A percentile compares a stretch with the other conserved stretches of the same genome.
Evolutionary conservation across 139 green algal genomes (phyloP).

Genomic region (Trebouxia sp.): DNA sequence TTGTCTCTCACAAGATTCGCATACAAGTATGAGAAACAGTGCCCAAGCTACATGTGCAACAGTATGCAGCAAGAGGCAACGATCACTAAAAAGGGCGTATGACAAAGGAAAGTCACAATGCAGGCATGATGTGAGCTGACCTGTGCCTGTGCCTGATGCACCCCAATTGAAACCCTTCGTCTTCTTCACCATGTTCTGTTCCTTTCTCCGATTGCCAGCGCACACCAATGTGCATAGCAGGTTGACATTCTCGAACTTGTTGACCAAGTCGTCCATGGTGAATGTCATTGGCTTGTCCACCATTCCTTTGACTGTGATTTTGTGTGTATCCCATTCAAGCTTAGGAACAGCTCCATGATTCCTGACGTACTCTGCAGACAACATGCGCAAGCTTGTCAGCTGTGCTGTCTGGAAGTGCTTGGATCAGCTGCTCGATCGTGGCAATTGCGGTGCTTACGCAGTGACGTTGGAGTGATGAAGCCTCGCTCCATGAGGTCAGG

Average conservation of each 20-base stretch:
- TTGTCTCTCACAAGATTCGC: too few species aligned
- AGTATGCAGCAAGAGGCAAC: too few species aligned
- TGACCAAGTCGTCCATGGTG: slow-evolving; percentile 90
- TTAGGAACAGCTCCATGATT: slow-evolving; percentile 93
- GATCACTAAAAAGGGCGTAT: too few species aligned
- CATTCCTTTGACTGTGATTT: slow-evolving; percentile 77
- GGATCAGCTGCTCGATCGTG: background rate
- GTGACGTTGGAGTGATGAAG: slow-evolving; percentile 84
- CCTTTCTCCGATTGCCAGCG: slow-evolving; percentile 93
- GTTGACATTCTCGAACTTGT: slow-evolving; percentile 75
- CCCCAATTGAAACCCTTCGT: slow-evolving; percentile 96
- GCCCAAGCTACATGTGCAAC: too few species aligned
- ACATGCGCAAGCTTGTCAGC: background rate
- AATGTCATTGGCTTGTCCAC: slow-evolving; percentile 73
- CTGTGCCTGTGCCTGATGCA: slow-evolving; percentile 35
- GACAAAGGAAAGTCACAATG: too few species aligned
- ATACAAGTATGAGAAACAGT: too few species aligned
- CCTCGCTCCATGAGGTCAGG: slow-evolving; percentile 71
- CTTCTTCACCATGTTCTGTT: slow-evolving; percentile 99
- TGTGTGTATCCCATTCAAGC: slow-evolving; percentile 53
- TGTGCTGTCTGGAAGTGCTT: background rate
- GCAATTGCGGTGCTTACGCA: slow-evolving; percentile 49
- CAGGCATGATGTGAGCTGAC: too few species aligned
- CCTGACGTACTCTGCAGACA: slow-evolving; percentile 33
- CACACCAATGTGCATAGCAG: slow-evolving; percentile 66